These are phyloP conservation scores for Psilocybe cubensis DNA, from an alignment of 768 basidiomycete species.

Conservation along the genomic window DNA sequence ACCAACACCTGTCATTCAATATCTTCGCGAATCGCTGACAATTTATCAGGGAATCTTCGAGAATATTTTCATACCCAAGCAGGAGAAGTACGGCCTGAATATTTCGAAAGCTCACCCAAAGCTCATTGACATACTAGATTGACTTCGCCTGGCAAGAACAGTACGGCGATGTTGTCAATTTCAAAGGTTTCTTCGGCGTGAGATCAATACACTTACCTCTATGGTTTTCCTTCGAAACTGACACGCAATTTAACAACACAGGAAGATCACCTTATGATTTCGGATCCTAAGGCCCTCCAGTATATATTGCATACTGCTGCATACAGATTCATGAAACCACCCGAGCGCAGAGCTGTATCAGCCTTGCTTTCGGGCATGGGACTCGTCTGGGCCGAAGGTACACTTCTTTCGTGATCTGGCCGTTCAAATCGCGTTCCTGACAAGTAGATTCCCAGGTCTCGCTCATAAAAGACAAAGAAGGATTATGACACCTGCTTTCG, in stretches of 20 bases:
- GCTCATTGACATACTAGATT: constrained; percentile 27
- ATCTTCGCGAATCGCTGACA: not conserved
- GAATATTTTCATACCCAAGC: constrained; percentile 37
- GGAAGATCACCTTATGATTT: constrained; percentile 48
- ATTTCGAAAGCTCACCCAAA: constrained; percentile 1
- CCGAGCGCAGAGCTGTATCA: constrained; percentile 39
- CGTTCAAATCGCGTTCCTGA: not conserved
- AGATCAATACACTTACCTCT: constrained; percentile 13
- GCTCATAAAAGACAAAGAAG: constrained; percentile 51
- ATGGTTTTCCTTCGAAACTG: not conserved
- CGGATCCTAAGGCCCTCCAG: constrained; percentile 53
- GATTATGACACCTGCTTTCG: constrained; percentile 51
- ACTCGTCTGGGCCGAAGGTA: constrained; percentile 45
- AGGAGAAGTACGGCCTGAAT: constrained; percentile 28
- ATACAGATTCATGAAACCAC: constrained; percentile 45
- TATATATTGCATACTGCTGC: constrained; percentile 47
- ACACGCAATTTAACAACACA: constrained; percentile 18
- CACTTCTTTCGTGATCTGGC: not conserved
- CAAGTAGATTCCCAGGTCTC: constrained; percentile 25
- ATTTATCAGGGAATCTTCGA: constrained; percentile 26
- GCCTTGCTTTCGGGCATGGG: constrained; percentile 38
- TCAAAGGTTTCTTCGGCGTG: constrained; percentile 43
- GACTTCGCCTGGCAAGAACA: constrained; percentile 49
- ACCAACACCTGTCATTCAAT: not conserved
- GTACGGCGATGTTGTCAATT: constrained; percentile 43